Evolutionary conservation across 768 basidiomycete genomes (phyloP).

Genomic region (Boletus pseudopeckii): DNA sequence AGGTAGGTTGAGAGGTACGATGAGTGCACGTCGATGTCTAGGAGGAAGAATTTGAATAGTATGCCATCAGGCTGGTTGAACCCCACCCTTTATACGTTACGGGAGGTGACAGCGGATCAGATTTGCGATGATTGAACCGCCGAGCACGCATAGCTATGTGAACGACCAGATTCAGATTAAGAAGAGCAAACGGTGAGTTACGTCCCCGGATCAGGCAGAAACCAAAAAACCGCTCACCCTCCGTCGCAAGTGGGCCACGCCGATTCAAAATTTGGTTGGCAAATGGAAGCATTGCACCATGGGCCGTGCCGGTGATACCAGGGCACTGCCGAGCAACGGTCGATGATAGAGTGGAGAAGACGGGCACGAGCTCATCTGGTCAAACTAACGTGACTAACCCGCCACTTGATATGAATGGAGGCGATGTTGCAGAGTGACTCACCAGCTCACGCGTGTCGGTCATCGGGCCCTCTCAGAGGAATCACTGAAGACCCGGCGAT

Average conservation of each 20-base stretch:
- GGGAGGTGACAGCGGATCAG: neutral
- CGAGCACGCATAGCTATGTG: neutral
- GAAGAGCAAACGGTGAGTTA: neutral
- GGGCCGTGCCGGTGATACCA: slow-evolving; percentile 1
- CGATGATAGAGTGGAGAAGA: slow-evolving; percentile 9
- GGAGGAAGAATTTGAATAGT: neutral
- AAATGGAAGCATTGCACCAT: neutral
- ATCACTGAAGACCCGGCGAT: neutral
- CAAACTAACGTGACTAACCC: neutral
- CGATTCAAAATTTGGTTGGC: slow-evolving; percentile 7
- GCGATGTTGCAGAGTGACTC: neutral
- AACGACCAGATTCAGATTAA: neutral
- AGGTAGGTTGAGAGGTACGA: too few species aligned
- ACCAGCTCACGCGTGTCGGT: neutral
- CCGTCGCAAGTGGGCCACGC: neutral
- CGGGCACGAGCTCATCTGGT: too few species aligned
- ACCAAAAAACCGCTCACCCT: neutral
- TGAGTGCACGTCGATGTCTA: slow-evolving; percentile 1
- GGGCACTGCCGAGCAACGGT: slow-evolving; percentile 2
- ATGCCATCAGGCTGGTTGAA: slow-evolving; percentile 1
- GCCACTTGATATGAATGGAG: neutral
- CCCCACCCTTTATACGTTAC: slow-evolving; percentile 23
- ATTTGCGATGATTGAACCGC: neutral
- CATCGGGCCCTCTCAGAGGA: neutral
- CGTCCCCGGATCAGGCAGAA: neutral